Evolutionary conservation across 2,329 filamentous ascomycete species (phyloP), one percentile per base, ranked within the genome.

Genomic region (Stemphylium lycopersici): DNA sequence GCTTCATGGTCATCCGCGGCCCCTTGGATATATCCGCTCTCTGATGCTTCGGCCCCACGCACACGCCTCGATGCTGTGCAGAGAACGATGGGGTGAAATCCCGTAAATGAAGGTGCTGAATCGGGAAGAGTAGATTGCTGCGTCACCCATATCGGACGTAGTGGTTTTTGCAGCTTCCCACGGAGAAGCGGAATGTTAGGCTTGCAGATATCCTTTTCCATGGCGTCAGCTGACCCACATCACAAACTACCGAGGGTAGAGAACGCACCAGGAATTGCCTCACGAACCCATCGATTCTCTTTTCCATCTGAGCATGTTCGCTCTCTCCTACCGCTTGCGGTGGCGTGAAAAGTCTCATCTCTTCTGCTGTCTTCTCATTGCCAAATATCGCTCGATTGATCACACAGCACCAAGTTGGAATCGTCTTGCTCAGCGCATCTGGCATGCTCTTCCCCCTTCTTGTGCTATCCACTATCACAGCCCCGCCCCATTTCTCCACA

Each of bases 1-100:
- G 90, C 91, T 79, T 99, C 95, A 11, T 90, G 91, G 72, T 99
- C 95, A 74, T 99, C 95, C 2, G 90, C 95, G 0, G 93, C 93
- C 45, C 95, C 95, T 76, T 98, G 95, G 55, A 99, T 89, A 70
- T 99, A 99, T 5, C 87, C 87, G 3, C 83, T 84, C 68, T 89
- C 87, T 24, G 85, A 85, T 63, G 84, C 80, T 71, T 93, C 90
- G 3, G 84, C 86, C 11, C 87, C 89, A 1, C 78, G 77, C 1
- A 92, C 87, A 13, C 89, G 83, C 29, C 87, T 83, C 1, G 91
- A 96, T 11, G 91, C 89, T 1, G 92, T 97, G 70, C 91, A 95
- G 68, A 95, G 90, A 18, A 98, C 83, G 2, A 98, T 78, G 0
- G 90, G 86, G 63, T 90, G 82, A 67, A 85, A 91, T 10, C 83